A percentile compares a stretch with the other conserved stretches of the same genome.
Evolutionary conservation across 2,329 filamentous ascomycete species (phyloP).

Genomic region (Cladosporium sp.): DNA sequence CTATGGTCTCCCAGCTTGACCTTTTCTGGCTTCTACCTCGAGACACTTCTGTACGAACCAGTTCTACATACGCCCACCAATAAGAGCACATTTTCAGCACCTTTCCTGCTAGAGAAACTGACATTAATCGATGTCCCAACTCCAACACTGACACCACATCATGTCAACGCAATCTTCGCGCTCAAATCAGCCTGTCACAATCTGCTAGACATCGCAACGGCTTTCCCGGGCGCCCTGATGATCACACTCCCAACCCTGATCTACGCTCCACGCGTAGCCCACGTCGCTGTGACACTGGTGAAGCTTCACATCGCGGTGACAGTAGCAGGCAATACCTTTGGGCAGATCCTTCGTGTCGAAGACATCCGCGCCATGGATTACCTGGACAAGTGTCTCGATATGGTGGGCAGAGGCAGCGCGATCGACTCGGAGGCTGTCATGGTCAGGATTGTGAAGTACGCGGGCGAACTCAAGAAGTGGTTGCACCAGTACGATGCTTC

Average conservation of each 20-base stretch:
- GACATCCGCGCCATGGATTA: slow-evolving; percentile 25
- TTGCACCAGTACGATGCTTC: slow-evolving; percentile 9
- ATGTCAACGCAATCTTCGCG: slow-evolving; percentile 23
- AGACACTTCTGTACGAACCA: slow-evolving; percentile 34
- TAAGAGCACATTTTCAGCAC: slow-evolving; percentile 27
- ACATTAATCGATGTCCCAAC: slow-evolving; percentile 26
- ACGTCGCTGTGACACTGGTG: slow-evolving; percentile 23
- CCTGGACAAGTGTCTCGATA: slow-evolving; percentile 17
- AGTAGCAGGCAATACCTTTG: slow-evolving; percentile 23
- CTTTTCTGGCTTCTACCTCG: slow-evolving; percentile 25
- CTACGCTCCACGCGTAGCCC: slow-evolving; percentile 22
- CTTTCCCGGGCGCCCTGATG: slow-evolving; percentile 15
- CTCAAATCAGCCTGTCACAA: slow-evolving; percentile 21
- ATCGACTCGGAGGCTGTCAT: neutral
- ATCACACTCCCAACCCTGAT: slow-evolving; percentile 22
- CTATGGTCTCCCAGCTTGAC: slow-evolving; percentile 17
- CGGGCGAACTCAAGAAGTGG: slow-evolving; percentile 4
- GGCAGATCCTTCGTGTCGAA: slow-evolving; percentile 23
- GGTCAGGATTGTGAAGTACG: neutral
- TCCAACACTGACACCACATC: slow-evolving; percentile 22
- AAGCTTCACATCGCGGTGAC: slow-evolving; percentile 27
- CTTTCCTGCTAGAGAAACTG: slow-evolving; percentile 26
- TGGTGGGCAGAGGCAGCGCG: neutral
- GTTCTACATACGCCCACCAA: slow-evolving; percentile 29
- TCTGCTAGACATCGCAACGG: slow-evolving; percentile 20